Evolutionary conservation across 2,329 filamentous ascomycete genomes (phyloP), one percentile per base, ranked within the genome.

Genomic region (Penicillium sp.): DNA sequence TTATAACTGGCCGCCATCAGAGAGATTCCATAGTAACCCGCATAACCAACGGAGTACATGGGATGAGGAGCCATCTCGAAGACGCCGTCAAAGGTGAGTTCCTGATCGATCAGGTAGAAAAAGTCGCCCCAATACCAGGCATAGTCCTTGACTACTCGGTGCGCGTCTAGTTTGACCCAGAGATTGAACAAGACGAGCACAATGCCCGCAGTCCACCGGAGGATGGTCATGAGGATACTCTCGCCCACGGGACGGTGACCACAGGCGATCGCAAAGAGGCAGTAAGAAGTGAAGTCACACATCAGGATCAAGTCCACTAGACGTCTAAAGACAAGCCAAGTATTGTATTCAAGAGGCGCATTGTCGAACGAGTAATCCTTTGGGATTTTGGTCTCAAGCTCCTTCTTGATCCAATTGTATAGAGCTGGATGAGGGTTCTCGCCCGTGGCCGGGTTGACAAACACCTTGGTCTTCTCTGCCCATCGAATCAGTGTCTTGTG

Each of bases 111-210:
- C 72, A 99, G 88, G 78, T 92, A 99, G 83, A 98, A 99, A 79
- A 98, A 98, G 78, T 99, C 95, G 62, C 95, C 95, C 95, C 95
- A 99, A 79, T 98, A 99, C 95, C 95, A 99, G 31, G 95, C 95
- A 79, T 93, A 99, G 78, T 99, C 95, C 78, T 98, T 98, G 73
- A 99, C 95, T 52, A 99, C 95, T 62, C 95, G 86, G 77, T 99
- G 95, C 20, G 95, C 95, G 77, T 99, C 95, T 63, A 99, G 84
- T 79, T 99, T 99, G 64, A 99, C 95, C 93, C 95, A 98, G 22
- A 98, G 84, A 76, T 98, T 99, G 84, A 99, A 98, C 59, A 90
- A 84, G 63, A 99, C 89, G 28, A 98, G 83, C 42, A 84, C 78
- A 65, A 94, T 84, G 54, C 95, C 95, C 49, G 88, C 82, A 3